Conservation (phyloP, 2,329 filamentous ascomycete species). For the Coniochaeta sp. region DNA sequence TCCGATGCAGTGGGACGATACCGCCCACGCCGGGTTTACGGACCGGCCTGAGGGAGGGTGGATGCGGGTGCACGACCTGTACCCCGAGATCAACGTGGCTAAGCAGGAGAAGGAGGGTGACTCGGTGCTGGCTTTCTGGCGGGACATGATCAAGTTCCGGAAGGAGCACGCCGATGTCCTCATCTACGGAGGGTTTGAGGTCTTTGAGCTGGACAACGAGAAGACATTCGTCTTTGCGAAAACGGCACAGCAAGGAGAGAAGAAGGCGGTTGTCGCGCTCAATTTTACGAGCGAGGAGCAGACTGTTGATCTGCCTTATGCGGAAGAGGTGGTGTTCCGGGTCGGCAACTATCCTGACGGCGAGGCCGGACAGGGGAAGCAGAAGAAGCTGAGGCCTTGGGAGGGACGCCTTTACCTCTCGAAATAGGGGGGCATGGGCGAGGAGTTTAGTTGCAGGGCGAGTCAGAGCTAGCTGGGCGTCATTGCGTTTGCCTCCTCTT, state of each 20-base stretch:
- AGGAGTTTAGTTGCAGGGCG: too few relatives aligned
- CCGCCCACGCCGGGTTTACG: conserved; percentile 55
- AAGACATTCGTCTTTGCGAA: conserved; percentile 43
- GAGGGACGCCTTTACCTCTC: conserved; percentile 26
- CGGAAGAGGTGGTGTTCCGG: conserved; percentile 13
- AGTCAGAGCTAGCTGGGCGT: too few relatives aligned
- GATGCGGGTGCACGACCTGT: conserved; percentile 61
- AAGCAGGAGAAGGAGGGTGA: conserved; percentile 35
- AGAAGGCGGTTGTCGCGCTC: conserved; percentile 25
- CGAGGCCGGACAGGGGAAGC: conserved; percentile 5
- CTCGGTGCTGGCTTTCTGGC: conserved; percentile 55
- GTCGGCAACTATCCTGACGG: conserved; percentile 25
- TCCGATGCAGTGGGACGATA: conserved; percentile 64
- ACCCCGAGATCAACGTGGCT: conserved; percentile 47
- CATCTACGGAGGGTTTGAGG: conserved; percentile 52
- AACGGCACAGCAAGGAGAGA: conserved; percentile 36
- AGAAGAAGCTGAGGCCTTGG: conserved; percentile 22
- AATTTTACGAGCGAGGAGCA: conserved; percentile 33
- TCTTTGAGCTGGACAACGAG: conserved; percentile 33
- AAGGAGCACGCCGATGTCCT: conserved; percentile 52
- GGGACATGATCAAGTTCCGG: conserved; percentile 40
- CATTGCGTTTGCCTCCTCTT: too few relatives aligned
- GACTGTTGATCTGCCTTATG: conserved; percentile 15
- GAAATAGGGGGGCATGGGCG: neutral
- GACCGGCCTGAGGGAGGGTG: conserved; percentile 41